A percentile compares a stretch with the other conserved stretches of the same genome.
phyloP scores from a whole-genome alignment of 176 grass and related monocot genomes.

The Microstegium vimineum region DNA sequence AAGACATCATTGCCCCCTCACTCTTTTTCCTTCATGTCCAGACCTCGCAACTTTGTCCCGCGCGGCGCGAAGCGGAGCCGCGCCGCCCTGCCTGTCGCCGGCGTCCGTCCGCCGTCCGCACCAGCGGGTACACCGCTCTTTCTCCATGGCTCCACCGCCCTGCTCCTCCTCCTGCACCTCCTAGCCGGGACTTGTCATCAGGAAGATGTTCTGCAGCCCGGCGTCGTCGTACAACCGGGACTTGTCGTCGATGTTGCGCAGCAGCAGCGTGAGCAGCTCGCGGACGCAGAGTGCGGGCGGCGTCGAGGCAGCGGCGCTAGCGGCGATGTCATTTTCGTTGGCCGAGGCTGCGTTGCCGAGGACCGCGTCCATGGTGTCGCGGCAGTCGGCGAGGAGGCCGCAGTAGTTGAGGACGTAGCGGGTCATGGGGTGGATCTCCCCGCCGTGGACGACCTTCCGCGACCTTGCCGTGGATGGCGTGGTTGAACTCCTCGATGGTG shows the following conservation, averaged over 20 bases:
- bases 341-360: slow-evolving; percentile 30
- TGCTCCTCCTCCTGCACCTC: no score
- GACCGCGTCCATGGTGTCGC: slow-evolving; percentile 45
- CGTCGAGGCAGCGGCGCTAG: slow-evolving; percentile 30
- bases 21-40: no score
- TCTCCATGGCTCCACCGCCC: no score
- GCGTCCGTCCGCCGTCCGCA: no score
- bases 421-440: slow-evolving; percentile 83
- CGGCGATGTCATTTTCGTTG: not conserved
- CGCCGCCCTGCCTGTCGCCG: no score
- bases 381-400: slow-evolving; percentile 65
- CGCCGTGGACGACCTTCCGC: slow-evolving; percentile 40
- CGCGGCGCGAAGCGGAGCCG: no score
- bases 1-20: no score
- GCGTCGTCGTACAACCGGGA: slow-evolving; percentile 72
- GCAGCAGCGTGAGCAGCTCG: slow-evolving; percentile 53
- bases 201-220: slow-evolving; percentile 77
- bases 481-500: slow-evolving; percentile 61
- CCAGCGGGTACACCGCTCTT: no score
- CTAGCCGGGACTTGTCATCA: no score
- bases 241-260: slow-evolving; percentile 74
- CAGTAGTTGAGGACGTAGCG: slow-evolving; percentile 93
- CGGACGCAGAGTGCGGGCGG: slow-evolving; percentile 55
- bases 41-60: no score
- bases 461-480: slow-evolving; percentile 60